Percentiles rank a stretch among this genome's conserved stretches.
phyloP scores from a whole-genome alignment of 306 rosid genomes.

The Fagus crenata region DNA sequence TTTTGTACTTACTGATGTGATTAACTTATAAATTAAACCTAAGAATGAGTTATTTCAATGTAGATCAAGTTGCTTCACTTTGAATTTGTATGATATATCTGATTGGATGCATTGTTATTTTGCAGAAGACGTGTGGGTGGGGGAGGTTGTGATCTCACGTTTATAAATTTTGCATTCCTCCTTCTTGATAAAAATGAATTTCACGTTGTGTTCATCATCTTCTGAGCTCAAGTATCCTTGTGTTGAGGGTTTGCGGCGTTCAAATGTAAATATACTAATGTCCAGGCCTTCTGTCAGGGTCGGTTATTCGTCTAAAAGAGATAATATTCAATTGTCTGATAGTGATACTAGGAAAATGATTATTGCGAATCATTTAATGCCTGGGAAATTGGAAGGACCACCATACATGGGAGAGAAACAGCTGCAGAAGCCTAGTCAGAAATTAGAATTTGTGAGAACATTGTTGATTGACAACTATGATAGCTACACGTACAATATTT shows the following conservation, averaged over 20 bases:
- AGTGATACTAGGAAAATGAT: constrained; percentile 35
- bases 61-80: not conserved
- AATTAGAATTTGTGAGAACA: constrained; percentile 69
- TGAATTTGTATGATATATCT: constrained; percentile 3
- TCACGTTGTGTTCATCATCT: constrained; percentile 43
- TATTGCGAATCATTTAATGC: constrained; percentile 52
- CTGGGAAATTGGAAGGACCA: constrained; percentile 55
- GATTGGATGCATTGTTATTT: constrained; percentile 19
- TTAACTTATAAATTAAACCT: not conserved
- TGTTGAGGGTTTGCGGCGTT: constrained; percentile 41
- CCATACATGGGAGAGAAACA: constrained; percentile 44
- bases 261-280: constrained; percentile 29
- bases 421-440: constrained; percentile 35
- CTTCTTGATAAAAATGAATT: constrained; percentile 43
- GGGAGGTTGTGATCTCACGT: not conserved
- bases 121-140: constrained; percentile 32
- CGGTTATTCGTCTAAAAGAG: constrained; percentile 42
- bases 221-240: constrained; percentile 44
- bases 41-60: not conserved
- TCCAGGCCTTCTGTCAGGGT: constrained; percentile 40
- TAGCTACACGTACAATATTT: constrained; percentile 94
- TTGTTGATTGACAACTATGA: constrained; percentile 97
- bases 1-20: not conserved
- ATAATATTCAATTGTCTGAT: constrained; percentile 28
- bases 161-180: not conserved